A percentile compares a stretch with the other conserved stretches of the same genome.
phyloP scores from a whole-genome alignment of 192 early-diverging fungal genomes.

The Backusella parvicylindrica region DNA sequence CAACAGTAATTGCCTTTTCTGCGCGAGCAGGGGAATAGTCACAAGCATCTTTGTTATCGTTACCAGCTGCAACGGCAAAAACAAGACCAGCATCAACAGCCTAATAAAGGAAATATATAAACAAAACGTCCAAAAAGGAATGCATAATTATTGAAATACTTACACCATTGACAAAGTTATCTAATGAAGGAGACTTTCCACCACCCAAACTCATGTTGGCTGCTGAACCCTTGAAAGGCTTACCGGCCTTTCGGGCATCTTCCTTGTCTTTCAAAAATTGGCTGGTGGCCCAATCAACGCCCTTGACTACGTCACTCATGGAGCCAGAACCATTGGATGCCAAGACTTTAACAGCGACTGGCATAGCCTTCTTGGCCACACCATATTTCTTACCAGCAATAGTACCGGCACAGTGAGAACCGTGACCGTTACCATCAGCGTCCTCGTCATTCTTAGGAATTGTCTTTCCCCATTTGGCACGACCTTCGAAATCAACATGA shows the following conservation, averaged over 20 bases:
- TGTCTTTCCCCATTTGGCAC: conserved; percentile 81
- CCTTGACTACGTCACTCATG: conserved; percentile 77
- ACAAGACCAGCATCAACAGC: conserved; percentile 68
- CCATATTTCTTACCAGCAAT: conserved; percentile 82
- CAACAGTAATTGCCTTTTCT: conserved; percentile 84
- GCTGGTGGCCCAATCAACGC: conserved; percentile 68
- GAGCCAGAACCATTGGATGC: conserved; percentile 84
- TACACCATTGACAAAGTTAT: conserved; percentile 71
- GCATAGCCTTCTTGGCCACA: conserved; percentile 81
- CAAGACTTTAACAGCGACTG: conserved; percentile 94
- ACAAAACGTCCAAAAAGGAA: neutral
- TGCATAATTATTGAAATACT: conserved; percentile 3
- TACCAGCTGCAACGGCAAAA: conserved; percentile 91
- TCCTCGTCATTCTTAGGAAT: conserved; percentile 63
- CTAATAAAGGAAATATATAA: conserved; percentile 12
- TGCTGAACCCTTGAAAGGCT: conserved; percentile 74
- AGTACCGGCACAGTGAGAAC: conserved; percentile 89
- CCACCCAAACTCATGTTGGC: conserved; percentile 96
- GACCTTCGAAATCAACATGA: conserved; percentile 89
- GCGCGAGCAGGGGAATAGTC: conserved; percentile 82
- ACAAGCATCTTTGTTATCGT: conserved; percentile 86
- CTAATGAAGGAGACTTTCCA: conserved; percentile 72
- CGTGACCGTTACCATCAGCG: conserved; percentile 74
- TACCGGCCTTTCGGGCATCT: conserved; percentile 48
- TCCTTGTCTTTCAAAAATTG: conserved; percentile 50